Percentiles rank a stretch among this genome's conserved stretches.
Evolutionary conservation across 2,329 filamentous ascomycete genomes (phyloP).

Genomic region (Penicillium rolfsii): DNA sequence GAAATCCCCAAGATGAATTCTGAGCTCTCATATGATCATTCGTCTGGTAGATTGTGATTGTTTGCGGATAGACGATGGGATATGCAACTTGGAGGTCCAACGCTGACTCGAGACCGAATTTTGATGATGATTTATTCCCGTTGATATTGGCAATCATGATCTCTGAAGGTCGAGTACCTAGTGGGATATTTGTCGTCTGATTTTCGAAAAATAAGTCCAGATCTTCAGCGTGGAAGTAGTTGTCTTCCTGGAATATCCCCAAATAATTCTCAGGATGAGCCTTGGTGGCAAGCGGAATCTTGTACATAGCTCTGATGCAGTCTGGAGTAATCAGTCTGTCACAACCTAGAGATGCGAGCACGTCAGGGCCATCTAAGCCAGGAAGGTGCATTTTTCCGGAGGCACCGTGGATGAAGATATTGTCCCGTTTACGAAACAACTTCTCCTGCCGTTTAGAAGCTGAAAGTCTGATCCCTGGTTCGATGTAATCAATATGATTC

Average conservation of each 20-base stretch:
- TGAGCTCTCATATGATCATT: background rate
- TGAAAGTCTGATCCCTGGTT: background rate
- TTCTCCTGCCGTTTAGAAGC: background rate
- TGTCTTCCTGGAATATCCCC: slow-evolving; percentile 3
- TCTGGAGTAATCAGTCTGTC: background rate
- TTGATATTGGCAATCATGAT: background rate
- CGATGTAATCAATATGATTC: background rate
- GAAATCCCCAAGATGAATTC: background rate
- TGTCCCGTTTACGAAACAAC: background rate
- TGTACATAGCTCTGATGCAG: slow-evolving; percentile 2
- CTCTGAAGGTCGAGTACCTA: background rate
- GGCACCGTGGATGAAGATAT: background rate
- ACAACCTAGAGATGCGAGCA: background rate
- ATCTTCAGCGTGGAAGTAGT: slow-evolving; percentile 4
- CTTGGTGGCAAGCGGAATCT: background rate
- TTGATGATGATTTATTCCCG: background rate
- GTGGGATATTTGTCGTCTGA: slow-evolving; percentile 1
- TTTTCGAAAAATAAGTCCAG: slow-evolving; percentile 2
- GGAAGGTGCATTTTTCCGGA: background rate
- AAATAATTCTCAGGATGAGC: background rate
- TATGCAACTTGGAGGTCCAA: slow-evolving; percentile 5
- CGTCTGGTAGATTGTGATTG: background rate
- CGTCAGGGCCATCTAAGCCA: background rate
- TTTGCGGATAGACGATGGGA: slow-evolving; percentile 1
- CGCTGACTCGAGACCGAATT: slow-evolving; percentile 1